Evolutionary conservation across 495 filamentous ascomycete genomes (phyloP), one percentile per base, ranked within the genome.

Genomic region (Penicillium daleae): DNA sequence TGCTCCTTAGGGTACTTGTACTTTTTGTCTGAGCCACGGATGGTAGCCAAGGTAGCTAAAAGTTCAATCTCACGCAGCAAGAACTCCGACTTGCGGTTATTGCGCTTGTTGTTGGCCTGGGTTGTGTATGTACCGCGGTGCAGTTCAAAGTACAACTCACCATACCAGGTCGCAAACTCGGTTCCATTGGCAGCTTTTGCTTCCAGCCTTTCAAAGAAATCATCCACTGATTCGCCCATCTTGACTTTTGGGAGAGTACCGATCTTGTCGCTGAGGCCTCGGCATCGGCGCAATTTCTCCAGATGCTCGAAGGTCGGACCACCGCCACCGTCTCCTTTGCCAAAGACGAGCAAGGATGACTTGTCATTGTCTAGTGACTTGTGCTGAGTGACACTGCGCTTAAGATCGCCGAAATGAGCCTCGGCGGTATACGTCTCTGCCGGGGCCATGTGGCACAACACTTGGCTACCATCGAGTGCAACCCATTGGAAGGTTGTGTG

Each of bases 401-500:
- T 96, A 17, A 99, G 89, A 75, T 99, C 95, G 10, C 95, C 95
- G 77, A 98, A 97, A 73, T 98, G 88, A 15, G 95, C 95, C 65
- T 91, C 86, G 2, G 95, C 91, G 10, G 95, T 99, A 72, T 98
- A 97, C 0, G 95, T 99, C 71, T 99, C 91, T 6, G 91, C 81
- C 10, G 95, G 94, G 19, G 92, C 82, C 95, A 99, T 99, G 73
- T 99, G 95, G 74, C 94, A 97, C 55, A 99, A 83, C 46, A 99
- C 95, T 69, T 99, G 95, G 62, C 90, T 96, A 19, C 94, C 93
- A 71, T 99, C 95, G 27, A 97, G 85, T 2, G 92, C 82, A 21
- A 99, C 93, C 95, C 95, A 99, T 69, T 95, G 95, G 82, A 99
- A 99, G 1, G 95, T 98, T 2, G 94, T 97, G 66, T 98, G 95